Base-by-base conservation (phyloP, 2,329 filamentous ascomycete species). In the Curvularia sp. region DNA sequence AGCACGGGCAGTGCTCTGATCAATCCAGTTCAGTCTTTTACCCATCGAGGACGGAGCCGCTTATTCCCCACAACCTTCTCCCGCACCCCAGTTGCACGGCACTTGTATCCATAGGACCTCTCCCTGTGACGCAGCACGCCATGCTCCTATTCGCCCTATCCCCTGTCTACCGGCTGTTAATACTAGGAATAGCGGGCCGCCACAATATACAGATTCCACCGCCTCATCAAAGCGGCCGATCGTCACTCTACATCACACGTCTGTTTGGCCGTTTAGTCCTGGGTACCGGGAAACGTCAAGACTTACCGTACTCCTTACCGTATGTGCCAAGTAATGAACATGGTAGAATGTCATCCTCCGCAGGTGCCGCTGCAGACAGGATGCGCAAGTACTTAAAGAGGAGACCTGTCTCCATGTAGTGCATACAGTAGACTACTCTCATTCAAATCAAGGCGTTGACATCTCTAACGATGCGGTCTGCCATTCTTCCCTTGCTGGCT, bases 161-260 rank as follows among this genome's bases (percentile, higher is more conserved):
- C 67, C 71, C 59, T 64, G 62, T 44, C 62, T 51, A 55, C 64
- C 62, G 61, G 66, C 65, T 63, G 50, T 64, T 63, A 60, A 66
- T 54, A 67, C 68, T 69, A 71, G 72, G 66, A 59, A 58, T 22
- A 61, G 53, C 71, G 72, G 72, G 58, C 71, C 72, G 72, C 65
- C 62, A 67, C 56, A 66, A 70, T 70, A 71, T 67, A 57, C 41
- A 49, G 18, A 18, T 46, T 44, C 53, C 52, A 66, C 63, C 55
- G 53, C 63, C 60, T 69, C 70, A 72, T 72, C 66, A 64, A 73
- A 62, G 54, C 55, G 58, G 63, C 50, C 62, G 61, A 64, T 49
- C 54, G 49, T 42, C 58, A 72, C 72, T 72, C 60, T 73, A 66
- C 63, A 53, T 60, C 54, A 66, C 55, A 55, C 67, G 53, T 46